A percentile compares a stretch with the other conserved stretches of the same genome.
Evolutionary conservation across 129 eudicot species (phyloP).

Genomic region (Saposhnikovia divaricata): DNA sequence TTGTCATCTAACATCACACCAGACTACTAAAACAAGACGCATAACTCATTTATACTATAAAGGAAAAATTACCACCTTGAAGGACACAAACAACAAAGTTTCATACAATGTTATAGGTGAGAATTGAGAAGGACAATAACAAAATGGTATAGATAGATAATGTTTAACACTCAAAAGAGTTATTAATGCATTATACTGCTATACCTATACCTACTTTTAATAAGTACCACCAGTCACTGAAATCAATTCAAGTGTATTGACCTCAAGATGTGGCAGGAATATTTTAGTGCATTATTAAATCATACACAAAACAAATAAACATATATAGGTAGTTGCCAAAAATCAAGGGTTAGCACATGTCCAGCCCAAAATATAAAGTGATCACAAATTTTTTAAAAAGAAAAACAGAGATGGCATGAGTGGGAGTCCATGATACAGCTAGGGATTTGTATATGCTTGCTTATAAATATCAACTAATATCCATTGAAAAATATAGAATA

Average conservation of each 20-base stretch:
- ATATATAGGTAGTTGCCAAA: background rate
- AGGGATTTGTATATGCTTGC: background rate
- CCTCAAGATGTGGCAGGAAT: conserved; percentile 18
- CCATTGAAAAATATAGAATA: background rate
- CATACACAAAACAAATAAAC: background rate
- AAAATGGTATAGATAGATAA: background rate
- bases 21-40: background rate
- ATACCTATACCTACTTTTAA: background rate
- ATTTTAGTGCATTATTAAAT: too few species aligned
- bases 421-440: conserved; percentile 16
- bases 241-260: conserved; percentile 24
- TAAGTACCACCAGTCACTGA: background rate
- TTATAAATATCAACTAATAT: background rate
- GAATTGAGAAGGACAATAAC: background rate
- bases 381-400: background rate
- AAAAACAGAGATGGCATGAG: conserved; percentile 14
- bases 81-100: background rate
- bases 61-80: background rate
- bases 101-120: background rate
- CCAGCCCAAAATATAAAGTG: background rate
- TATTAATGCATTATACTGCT: background rate
- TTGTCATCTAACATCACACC: background rate
- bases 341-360: conserved; percentile 2
- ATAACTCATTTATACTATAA: background rate
- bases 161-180: background rate